Base-by-base conservation (phyloP, 805 yeast genomes). In the Candida nitratophila region DNA sequence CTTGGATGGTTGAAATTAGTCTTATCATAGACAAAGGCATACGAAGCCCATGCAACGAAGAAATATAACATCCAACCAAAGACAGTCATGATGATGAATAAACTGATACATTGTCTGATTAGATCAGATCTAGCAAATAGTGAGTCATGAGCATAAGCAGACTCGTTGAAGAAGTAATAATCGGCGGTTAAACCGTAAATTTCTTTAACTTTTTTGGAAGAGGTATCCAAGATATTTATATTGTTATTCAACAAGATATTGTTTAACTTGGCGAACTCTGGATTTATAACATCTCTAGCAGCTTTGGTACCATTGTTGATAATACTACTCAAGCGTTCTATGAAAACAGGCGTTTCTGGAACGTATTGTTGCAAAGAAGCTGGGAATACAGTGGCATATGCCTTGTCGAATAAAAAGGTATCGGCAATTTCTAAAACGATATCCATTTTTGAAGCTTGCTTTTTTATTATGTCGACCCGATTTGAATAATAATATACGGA, bases 1-100 rank as follows among this genome's bases (percentile, higher is more conserved):
- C 96, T 77, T 47, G 99, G 99, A 64, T 93, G 99, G 66, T 91
- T 87, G 75, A 91, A 88, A 47, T 88, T 86, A 44, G 81, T 81
- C 60, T 82, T 84, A 65, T 93, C 97, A 61, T 87, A 93, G 21
- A 93, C 80, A 53, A 83, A 79, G 32, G 71, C 52, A 62, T 86
- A 93, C 11, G 95, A 81, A n/a, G 85, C 54, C 15, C 81, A 71
- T 3, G 98, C 98, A 42, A 80, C 83, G 17, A 67, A 52, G 37
- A 89, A 69, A 64, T 93, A 93, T 38, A 91, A 65, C n/a, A 81
- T 33, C 86, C 91, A 82, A 37, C 98, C 99, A 56, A 91, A 90
- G 5, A 91, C 45, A 29, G 88, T 76, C 52, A 89, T 84, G 38
- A 90, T 63, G 11, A 80, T 45, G 52, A 82, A 80, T 40, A 91